Percentiles rank a stretch among this genome's conserved stretches.
phyloP scores from a whole-genome alignment of 73 alveolate genomes.

The Effrenium voratum region DNA sequence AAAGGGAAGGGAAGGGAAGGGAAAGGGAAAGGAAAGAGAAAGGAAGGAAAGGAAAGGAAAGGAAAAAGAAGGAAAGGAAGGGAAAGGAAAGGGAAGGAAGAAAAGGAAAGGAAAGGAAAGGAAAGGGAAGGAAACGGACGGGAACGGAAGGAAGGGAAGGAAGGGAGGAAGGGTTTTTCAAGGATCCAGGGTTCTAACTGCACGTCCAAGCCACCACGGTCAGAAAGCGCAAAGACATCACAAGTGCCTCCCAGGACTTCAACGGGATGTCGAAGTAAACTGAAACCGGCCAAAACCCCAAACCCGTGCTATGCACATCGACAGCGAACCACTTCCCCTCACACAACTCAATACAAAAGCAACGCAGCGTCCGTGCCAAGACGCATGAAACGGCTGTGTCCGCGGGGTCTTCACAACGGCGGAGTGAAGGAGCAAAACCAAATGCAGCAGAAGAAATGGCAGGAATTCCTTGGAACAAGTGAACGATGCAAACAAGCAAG shows the following conservation, averaged over 20 bases:
- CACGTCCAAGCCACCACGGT: conserved; percentile 38
- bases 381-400: conserved; percentile 74
- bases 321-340: not conserved
- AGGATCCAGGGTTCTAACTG: too few species aligned
- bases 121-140: not conserved
- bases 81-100: not conserved
- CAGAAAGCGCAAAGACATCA: conserved; percentile 54
- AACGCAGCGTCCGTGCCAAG: not conserved
- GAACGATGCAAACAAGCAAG: not conserved
- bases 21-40: not conserved
- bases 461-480: conserved; percentile 33
- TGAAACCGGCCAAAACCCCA: not conserved
- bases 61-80: not conserved
- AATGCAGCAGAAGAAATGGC: conserved; percentile 70
- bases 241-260: conserved; percentile 63
- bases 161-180: too few species aligned
- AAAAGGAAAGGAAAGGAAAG: not conserved
- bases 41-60: not conserved
- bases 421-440: conserved; percentile 80
- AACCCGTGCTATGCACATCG: not conserved
- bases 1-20: not conserved
- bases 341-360: not conserved
- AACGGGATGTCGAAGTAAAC: too few species aligned
- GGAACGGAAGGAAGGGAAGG: not conserved
- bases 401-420: conserved; percentile 86